Conservation (phyloP, 169 alveolate genomes). For the Plasmodium vinckei region DNA sequence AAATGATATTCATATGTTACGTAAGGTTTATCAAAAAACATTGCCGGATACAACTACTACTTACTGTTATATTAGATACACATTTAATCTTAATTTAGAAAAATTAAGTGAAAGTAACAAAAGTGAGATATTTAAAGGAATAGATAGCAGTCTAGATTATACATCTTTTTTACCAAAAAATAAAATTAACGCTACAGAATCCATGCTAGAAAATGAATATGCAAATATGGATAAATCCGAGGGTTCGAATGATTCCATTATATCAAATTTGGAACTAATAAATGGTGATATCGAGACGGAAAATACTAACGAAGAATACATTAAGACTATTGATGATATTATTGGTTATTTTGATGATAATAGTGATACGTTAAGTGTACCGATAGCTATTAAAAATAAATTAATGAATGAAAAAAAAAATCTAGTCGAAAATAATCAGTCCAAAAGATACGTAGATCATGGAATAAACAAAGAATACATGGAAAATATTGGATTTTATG, state of each 20-base stretch:
- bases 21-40: conserved; percentile 60
- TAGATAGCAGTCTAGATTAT: conserved; percentile 47
- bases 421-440: background rate
- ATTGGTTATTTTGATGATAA: conserved; percentile 26
- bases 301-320: conserved; percentile 21
- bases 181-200: conserved; percentile 34
- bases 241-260: conserved; percentile 24
- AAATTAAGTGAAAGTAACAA: conserved; percentile 59
- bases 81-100: conserved; percentile 68
- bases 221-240: conserved; percentile 18
- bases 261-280: conserved; percentile 43
- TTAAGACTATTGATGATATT: conserved; percentile 50
- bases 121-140: conserved; percentile 66
- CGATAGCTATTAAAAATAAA: conserved; percentile 22
- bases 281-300: conserved; percentile 9
- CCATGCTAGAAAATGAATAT: conserved; percentile 46
- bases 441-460: background rate
- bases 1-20: conserved; percentile 72
- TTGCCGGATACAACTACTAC: conserved; percentile 31
- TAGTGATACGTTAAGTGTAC: conserved; percentile 11
- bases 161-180: conserved; percentile 58
- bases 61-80: conserved; percentile 64
- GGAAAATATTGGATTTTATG: conserved; percentile 16
- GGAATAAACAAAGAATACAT: background rate
- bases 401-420: conserved; percentile 37